These are phyloP conservation scores for Paraphoma chrysanthemicola DNA, from an alignment of 2,329 filamentous ascomycete genomes.

Conservation along the genomic window DNA sequence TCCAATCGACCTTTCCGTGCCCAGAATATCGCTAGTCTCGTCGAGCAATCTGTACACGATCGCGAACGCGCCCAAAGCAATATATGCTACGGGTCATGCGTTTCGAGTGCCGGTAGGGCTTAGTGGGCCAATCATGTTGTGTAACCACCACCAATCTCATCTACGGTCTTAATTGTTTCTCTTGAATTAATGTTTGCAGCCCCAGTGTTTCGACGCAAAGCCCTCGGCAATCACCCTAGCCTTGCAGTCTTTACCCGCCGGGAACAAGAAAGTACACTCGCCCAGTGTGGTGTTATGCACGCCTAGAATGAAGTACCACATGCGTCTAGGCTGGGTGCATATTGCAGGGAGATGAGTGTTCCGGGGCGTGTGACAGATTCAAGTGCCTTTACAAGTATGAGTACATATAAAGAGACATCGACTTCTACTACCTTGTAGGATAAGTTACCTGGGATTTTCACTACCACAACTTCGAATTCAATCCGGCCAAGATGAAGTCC, in stretches of 20 bases:
- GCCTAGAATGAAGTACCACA: slow-evolving; percentile 5
- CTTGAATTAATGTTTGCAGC: slow-evolving; percentile 15
- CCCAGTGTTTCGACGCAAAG: slow-evolving; percentile 14
- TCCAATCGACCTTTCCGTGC: background rate
- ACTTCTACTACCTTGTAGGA: background rate
- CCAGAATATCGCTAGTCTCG: background rate
- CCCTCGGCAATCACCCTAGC: background rate
- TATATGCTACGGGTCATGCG: slow-evolving; percentile 21
- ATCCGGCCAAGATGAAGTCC: slow-evolving; percentile 34
- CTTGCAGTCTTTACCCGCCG: slow-evolving; percentile 7
- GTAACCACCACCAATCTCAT: slow-evolving; percentile 12
- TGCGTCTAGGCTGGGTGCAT: background rate
- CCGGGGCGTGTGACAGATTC: background rate
- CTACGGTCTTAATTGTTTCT: slow-evolving; percentile 17
- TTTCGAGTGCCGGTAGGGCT: slow-evolving; percentile 19
- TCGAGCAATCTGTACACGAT: slow-evolving; percentile 6
- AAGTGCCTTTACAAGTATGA: background rate
- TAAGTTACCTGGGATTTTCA: background rate
- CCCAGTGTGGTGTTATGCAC: background rate
- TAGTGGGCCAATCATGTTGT: slow-evolving; percentile 9
- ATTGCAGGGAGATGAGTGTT: background rate
- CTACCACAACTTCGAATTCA: background rate
- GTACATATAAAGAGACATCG: background rate
- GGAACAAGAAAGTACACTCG: background rate
- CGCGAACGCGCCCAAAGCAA: slow-evolving; percentile 6